Evolutionary conservation across 495 filamentous ascomycete species (phyloP).

Genomic region (Penicillium lagena): DNA sequence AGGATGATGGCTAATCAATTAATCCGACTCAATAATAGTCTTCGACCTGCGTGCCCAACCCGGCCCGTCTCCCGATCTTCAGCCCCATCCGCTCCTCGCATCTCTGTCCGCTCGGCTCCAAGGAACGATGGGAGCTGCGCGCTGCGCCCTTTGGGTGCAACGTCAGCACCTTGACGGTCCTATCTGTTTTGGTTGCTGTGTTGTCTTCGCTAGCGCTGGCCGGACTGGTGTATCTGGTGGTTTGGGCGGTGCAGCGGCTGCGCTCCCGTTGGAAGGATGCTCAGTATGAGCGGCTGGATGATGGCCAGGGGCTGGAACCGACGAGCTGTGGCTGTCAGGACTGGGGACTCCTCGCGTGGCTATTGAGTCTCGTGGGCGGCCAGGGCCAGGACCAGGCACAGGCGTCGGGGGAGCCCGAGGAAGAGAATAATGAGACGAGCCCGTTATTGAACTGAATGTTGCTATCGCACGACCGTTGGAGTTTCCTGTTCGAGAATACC

Average conservation of each 20-base stretch:
- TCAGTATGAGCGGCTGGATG: slow-evolving; percentile 1
- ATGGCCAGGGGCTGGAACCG: slow-evolving; percentile 1
- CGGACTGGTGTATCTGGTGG: slow-evolving; percentile 16
- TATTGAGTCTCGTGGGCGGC: slow-evolving; percentile 1
- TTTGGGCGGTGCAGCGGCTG: slow-evolving; percentile 18
- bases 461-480: background rate
- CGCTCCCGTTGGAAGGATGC: slow-evolving; percentile 18
- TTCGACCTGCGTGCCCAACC: slow-evolving; percentile 44
- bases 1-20: background rate
- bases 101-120: slow-evolving; percentile 41
- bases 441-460: slow-evolving; percentile 18
- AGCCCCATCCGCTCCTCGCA: slow-evolving; percentile 33
- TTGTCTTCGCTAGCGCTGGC: slow-evolving; percentile 26
- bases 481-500: too few species aligned
- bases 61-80: slow-evolving; percentile 33
- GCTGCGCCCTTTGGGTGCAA: slow-evolving; percentile 42
- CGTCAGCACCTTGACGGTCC: slow-evolving; percentile 42
- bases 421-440: slow-evolving; percentile 20
- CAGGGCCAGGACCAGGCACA: background rate
- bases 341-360: slow-evolving; percentile 4
- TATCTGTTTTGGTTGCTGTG: slow-evolving; percentile 34
- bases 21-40: slow-evolving; percentile 24
- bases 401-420: slow-evolving; percentile 4
- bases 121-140: slow-evolving; percentile 49
- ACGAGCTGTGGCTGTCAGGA: slow-evolving; percentile 4